phyloP scores from a whole-genome alignment of 306 rosid species.

The Malus asiatica region DNA sequence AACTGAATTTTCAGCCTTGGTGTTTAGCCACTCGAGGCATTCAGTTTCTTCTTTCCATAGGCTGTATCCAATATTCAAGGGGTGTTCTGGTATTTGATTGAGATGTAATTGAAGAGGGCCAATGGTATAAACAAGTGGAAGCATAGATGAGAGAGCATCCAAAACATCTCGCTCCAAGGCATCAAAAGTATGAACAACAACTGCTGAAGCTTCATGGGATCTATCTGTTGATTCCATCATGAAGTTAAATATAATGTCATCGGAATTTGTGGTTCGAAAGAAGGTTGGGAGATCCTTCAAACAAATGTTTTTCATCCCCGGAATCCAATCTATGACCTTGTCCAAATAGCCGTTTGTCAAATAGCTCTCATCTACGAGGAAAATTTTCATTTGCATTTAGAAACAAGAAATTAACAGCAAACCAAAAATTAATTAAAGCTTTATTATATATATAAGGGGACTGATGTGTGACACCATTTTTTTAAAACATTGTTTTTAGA shows the following conservation, averaged over 20 bases:
- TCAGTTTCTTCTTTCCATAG: neutral
- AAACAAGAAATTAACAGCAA: too few relatives aligned
- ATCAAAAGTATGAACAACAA: conserved; percentile 8
- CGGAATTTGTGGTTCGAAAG: neutral
- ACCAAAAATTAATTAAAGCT: too few relatives aligned
- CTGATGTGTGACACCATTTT: too few relatives aligned
- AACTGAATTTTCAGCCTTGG: neutral
- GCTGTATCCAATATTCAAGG: neutral
- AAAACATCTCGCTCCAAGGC: neutral
- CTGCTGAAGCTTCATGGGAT: conserved; percentile 1
- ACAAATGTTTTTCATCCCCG: neutral
- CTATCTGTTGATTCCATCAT: neutral
- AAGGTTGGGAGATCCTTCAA: neutral
- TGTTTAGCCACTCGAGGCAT: neutral
- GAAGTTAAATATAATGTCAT: neutral
- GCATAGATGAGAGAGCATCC: neutral
- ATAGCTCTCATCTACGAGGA: neutral
- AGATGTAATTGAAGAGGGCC: conserved; percentile 14
- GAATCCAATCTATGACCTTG: conserved; percentile 8
- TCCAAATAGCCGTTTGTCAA: conserved; percentile 7
- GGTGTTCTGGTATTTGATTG: neutral
- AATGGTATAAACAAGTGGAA: conserved; percentile 4
- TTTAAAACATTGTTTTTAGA: too few relatives aligned
- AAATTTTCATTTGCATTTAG: too few relatives aligned
- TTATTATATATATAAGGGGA: too few relatives aligned